Evolutionary conservation across 306 rosid species (phyloP), one percentile per base, ranked within the genome.

Genomic region (Vicia villosa): DNA sequence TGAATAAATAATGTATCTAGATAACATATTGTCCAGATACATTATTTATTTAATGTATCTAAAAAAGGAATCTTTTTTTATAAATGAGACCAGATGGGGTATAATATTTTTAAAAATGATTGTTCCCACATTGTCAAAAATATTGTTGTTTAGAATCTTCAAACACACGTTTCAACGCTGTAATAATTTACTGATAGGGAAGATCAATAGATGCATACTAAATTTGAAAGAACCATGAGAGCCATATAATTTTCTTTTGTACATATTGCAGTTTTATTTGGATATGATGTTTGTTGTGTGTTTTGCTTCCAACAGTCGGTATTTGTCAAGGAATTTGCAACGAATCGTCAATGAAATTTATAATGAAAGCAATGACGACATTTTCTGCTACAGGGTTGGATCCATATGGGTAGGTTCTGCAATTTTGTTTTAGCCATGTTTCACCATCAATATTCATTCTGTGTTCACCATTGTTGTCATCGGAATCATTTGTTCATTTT

Each of bases 261-360:
- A 49, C 56, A 12, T 66, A 63, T 51, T 83, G 95, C 99, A 95
- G 99, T 91, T 95, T 77, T 95, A 91, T 79, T 80, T 95, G 84
- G 99, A 95, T 74, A 95, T 95, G 99, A 95, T 87, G 87, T 95
- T 95, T n/a, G 99, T 91, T 59, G 81, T 86, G 62, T 83, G 88
- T 82, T 95, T 95, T 82, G 96, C 96, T 69, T 84, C 95, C 80
- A 95, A 95, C 62, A 89, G 96, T 26, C 97, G 97, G 30, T 95
- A 87, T 83, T 78, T 87, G 74, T 91, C 97, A 57, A 81, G 99
- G 66, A 91, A 89, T 73, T 83, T 95, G 86, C 91, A 84, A 77
- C 83, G 96, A 28, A 91, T 76, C 50, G 87, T 89, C 28, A 89
- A 83, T 68, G 99, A 95, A 82, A 95, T n/a, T 91, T 72, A 95